These are phyloP conservation scores for Leucocoprinus sp. DNA, from an alignment of 768 basidiomycete species.

Conservation along the genomic window DNA sequence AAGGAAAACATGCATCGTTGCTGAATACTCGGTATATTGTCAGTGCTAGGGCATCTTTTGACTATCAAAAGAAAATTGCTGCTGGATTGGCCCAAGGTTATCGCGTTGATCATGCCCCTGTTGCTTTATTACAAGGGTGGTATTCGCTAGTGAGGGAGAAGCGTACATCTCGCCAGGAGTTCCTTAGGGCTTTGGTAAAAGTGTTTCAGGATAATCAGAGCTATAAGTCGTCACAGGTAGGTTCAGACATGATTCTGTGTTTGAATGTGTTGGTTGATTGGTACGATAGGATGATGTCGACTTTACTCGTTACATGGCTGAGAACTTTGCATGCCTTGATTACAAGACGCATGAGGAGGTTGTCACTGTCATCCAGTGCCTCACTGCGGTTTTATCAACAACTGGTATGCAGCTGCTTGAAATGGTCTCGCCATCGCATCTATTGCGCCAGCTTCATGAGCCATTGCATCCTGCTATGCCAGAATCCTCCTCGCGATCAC, in stretches of 20 bases:
- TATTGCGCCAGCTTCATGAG: slow-evolving; percentile 53
- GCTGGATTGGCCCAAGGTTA: slow-evolving; percentile 52
- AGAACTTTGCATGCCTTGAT: slow-evolving; percentile 87
- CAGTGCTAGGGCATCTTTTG: slow-evolving; percentile 75
- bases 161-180: slow-evolving; percentile 76
- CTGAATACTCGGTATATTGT: slow-evolving; percentile 79
- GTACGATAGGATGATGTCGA: slow-evolving; percentile 64
- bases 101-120: slow-evolving; percentile 51
- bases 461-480: slow-evolving; percentile 13
- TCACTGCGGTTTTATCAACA: slow-evolving; percentile 70
- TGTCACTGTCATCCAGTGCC: slow-evolving; percentile 71
- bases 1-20: slow-evolving; percentile 83
- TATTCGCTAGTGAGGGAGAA: slow-evolving; percentile 90
- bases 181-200: slow-evolving; percentile 74
- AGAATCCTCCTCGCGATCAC: background rate
- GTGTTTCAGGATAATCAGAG: slow-evolving; percentile 68
- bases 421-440: slow-evolving; percentile 58
- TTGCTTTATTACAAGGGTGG: slow-evolving; percentile 83
- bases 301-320: slow-evolving; percentile 88
- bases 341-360: slow-evolving; percentile 96
- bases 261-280: background rate
- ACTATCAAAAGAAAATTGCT: slow-evolving; percentile 64
- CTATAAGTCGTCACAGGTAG: slow-evolving; percentile 56
- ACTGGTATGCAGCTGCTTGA: slow-evolving; percentile 80
- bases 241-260: slow-evolving; percentile 22